Evolutionary conservation across 108 stramenopile species (phyloP).

Genomic region (Discostella stelligeroides): DNA sequence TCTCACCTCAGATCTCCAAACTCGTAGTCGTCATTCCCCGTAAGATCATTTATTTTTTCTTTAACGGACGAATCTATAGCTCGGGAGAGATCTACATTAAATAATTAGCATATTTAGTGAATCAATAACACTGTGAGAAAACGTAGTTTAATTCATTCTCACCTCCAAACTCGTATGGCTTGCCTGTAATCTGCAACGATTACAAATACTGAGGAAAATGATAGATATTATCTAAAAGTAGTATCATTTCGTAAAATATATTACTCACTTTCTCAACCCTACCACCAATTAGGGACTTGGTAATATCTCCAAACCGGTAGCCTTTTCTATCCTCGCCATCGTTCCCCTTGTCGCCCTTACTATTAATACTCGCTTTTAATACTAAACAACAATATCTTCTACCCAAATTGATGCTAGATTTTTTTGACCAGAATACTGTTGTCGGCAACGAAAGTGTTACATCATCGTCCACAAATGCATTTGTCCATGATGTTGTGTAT

Average conservation of each 20-base stretch:
- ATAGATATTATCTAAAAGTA: not conserved
- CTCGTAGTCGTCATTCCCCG: conserved; percentile 49
- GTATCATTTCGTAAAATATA: not conserved
- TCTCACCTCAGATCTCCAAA: conserved; percentile 43
- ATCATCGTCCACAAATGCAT: not conserved
- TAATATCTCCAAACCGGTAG: conserved; percentile 38
- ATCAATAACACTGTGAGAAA: not conserved
- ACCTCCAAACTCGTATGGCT: conserved; percentile 45
- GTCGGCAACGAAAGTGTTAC: not conserved
- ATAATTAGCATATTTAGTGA: too few relatives aligned
- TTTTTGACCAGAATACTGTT: conserved; percentile 23
- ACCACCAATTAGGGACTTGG: conserved; percentile 41
- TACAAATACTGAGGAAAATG: conserved; percentile 2
- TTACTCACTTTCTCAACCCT: conserved; percentile 29
- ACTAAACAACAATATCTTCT: conserved; percentile 4
- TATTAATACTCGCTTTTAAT: conserved; percentile 6
- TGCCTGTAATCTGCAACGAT: conserved; percentile 28
- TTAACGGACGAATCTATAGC: conserved; percentile 37
- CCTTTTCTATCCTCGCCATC: conserved; percentile 19
- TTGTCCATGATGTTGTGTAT: not conserved
- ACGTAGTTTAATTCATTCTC: not conserved
- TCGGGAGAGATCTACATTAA: conserved; percentile 26
- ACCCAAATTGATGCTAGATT: not conserved
- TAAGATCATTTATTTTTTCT: conserved; percentile 29
- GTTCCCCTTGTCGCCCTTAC: not conserved